Evolutionary conservation across 495 filamentous ascomycete species (phyloP), one percentile per base, ranked within the genome.

Genomic region (Apodospora peruviana): DNA sequence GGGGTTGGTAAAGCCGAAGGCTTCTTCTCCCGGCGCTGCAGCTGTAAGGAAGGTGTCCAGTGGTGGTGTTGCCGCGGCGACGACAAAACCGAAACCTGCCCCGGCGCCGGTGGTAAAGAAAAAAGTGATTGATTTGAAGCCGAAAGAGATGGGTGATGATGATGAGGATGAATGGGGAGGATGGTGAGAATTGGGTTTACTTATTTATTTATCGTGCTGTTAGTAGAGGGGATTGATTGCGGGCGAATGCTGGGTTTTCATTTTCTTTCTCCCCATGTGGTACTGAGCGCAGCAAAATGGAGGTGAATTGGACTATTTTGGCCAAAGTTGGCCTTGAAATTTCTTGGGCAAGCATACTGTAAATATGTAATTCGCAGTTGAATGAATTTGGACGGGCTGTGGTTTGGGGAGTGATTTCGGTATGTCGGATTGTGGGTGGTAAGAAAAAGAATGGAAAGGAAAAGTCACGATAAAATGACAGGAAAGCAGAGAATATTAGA

Each of bases 131-230:
- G 76, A 81, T 53, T 67, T 70, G 47, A 74, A 73, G 57, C 75
- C 75, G 3, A 82, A 79, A 60, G 74, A 78, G 27, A 71, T 72
- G 23, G 74, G 66, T 5, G 77, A 64, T 2, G 79, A 82, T 49
- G 81, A 82, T 3, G 78, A 81, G 47, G 81, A 82, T 55, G 78
- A 75, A 3, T 87, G 84, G 85, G 85, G 82, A 21, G 84, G 83
- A 62, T 80, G 79, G 17, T 88, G 84, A 85, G 77, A 60, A 46
- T 7, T 16, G 20, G 10, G 9, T 10, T n/a, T 19, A 19, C 21
- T 11, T 19, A 25, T 16, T 10, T 14, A n/a, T 7, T 4, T 4
- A 34, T 16, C 36, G 14, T 45, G 24, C 19, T 5, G 11, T 10
- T 42, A 42, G 23, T 14, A 22, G 21, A 9, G 37, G 17, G 8